Evolutionary conservation across 148 eudicot genomes (phyloP), one percentile per base, ranked within the genome.

Genomic region (Chenopodium quinoa): DNA sequence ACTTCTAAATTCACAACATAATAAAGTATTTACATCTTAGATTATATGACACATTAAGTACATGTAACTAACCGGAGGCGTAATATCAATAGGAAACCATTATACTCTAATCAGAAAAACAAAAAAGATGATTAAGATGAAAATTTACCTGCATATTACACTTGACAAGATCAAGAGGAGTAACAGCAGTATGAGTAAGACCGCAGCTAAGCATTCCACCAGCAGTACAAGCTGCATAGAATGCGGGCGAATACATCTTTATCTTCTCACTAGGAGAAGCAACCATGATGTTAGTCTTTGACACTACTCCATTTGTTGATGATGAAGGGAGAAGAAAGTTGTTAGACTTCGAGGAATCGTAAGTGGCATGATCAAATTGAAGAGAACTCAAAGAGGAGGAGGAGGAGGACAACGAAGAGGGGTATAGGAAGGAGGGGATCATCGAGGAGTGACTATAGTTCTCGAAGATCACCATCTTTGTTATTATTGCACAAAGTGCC

Each of bases 171-270:
- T n/a, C 96, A 34, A 92, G 88, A 70, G 97, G 97, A 78, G 97
- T 93, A 76, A 93, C 88, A 77, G 94, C 91, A 62, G 68, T 88
- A 74, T 93, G 97, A 86, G 97, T 93, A 50, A 84, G 83, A n/a
- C 94, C 94, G 77, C 94, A 90, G 77, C 90, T 66, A 23, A 91
- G 73, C 3, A 78, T 73, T 2, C 97, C 93, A 34, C 97, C 94
- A 17, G 60, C 80, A 6, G 92, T 85, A 75, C 90, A 87, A 8
- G 91, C 91, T 0, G 83, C 88, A 58, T 93, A 93, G 60, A 68
- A 91, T 4, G 87, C 80, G 1, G 90, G 92, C 32, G 97, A 89
- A 65, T 78, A 91, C 97, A 93, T 82, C 90, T 86, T 84, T 20
- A 93, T 88, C 79, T 85, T 88, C 92, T 93, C 95, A 4, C 68